phyloP scores from a whole-genome alignment of 2,329 filamentous ascomycete species.

The Fusarium irregulare region DNA sequence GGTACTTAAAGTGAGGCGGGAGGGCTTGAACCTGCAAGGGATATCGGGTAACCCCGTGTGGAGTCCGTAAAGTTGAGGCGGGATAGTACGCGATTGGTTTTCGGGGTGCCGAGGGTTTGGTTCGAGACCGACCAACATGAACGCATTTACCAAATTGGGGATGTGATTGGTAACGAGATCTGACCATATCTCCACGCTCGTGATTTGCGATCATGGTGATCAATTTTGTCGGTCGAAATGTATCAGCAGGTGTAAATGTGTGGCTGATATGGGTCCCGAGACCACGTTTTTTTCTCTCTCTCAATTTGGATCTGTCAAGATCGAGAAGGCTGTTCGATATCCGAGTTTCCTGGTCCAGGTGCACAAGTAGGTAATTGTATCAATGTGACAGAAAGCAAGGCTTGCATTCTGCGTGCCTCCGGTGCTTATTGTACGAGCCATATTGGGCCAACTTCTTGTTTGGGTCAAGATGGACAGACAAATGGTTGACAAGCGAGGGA shows the following conservation, averaged over 20 bases:
- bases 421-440: not conserved
- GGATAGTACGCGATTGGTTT: constrained; percentile 48
- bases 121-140: constrained; percentile 42
- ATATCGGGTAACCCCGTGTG: constrained; percentile 47
- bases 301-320: constrained; percentile 30
- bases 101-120: constrained; percentile 45
- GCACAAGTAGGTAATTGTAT: not conserved
- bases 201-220: constrained; percentile 21
- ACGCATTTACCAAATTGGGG: constrained; percentile 24
- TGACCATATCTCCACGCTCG: constrained; percentile 4
- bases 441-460: not conserved
- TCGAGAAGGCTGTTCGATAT: constrained; percentile 18
- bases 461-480: constrained; percentile 19
- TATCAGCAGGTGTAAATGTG: constrained; percentile 35
- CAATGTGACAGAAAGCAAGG: not conserved
- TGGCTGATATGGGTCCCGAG: constrained; percentile 37
- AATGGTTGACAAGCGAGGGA: not conserved
- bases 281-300: constrained; percentile 29
- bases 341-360: constrained; percentile 2
- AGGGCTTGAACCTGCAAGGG: constrained; percentile 42
- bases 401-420: not conserved
- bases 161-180: constrained; percentile 43
- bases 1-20: constrained; percentile 44
- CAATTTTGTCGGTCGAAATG: constrained; percentile 20
- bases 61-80: constrained; percentile 42